phyloP scores from a whole-genome alignment of 805 yeast genomes.

The Lipomyces anomalus region DNA sequence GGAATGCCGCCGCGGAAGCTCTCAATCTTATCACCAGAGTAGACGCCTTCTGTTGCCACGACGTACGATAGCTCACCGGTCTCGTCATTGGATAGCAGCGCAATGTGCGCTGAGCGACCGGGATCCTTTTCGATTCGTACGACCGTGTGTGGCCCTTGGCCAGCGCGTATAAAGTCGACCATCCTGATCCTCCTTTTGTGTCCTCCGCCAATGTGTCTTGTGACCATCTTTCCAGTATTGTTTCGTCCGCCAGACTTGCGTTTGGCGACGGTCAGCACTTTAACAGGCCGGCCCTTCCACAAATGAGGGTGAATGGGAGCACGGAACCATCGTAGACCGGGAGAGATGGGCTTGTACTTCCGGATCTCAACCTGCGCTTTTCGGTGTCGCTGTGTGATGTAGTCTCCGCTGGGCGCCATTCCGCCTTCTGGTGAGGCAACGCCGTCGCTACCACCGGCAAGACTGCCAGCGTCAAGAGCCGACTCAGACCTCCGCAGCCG shows the following conservation, averaged over 20 bases:
- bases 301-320: slow-evolving; percentile 82
- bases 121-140: slow-evolving; percentile 93
- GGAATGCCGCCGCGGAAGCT: slow-evolving; percentile 89
- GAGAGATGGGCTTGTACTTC: slow-evolving; percentile 19
- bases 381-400: slow-evolving; percentile 3
- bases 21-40: slow-evolving; percentile 89
- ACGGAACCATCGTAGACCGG: slow-evolving; percentile 55
- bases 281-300: slow-evolving; percentile 77
- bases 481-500: not conserved
- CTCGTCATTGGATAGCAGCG: slow-evolving; percentile 61
- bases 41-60: slow-evolving; percentile 83
- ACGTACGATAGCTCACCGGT: slow-evolving; percentile 69
- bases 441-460: not conserved
- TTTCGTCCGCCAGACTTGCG: slow-evolving; percentile 83
- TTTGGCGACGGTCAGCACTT: slow-evolving; percentile 66
- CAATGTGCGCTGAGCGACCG: slow-evolving; percentile 87
- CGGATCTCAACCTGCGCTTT: slow-evolving; percentile 5
- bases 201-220: slow-evolving; percentile 96
- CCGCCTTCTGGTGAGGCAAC: not conserved
- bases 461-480: not conserved
- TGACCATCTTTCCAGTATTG: slow-evolving; percentile 78
- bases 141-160: slow-evolving; percentile 70
- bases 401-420: slow-evolving; percentile 1
- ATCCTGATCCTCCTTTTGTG: slow-evolving; percentile 81
- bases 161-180: slow-evolving; percentile 66